A percentile compares a stretch with the other conserved stretches of the same genome.
phyloP scores from a whole-genome alignment of 345 rosid species.

The Eucalyptus globulus region DNA sequence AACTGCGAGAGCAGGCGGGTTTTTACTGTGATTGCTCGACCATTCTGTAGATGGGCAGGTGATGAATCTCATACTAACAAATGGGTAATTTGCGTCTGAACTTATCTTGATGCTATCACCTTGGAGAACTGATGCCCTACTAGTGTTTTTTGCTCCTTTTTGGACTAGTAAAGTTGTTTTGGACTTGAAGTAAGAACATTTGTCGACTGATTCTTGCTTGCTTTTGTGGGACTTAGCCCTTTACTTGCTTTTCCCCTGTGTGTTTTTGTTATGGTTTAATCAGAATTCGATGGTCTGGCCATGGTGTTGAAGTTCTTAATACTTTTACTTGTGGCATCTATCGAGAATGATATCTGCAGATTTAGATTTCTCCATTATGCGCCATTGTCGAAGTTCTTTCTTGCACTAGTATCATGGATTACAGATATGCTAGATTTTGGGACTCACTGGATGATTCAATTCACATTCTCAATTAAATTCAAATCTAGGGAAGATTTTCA shows the following conservation, averaged over 20 bases:
- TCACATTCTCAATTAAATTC: background rate
- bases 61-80: slow-evolving; percentile 3
- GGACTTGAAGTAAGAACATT: background rate
- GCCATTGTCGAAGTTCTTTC: background rate
- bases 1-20: background rate
- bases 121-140: slow-evolving; percentile 15
- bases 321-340: background rate
- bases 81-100: slow-evolving; percentile 41
- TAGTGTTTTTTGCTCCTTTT: background rate
- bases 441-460: background rate
- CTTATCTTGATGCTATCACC: slow-evolving; percentile 11
- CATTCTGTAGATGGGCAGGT: background rate
- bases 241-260: background rate
- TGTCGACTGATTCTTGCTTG: background rate
- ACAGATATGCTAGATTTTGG: background rate
- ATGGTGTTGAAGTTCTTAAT: background rate
- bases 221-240: background rate
- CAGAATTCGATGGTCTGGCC: background rate
- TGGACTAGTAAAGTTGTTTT: background rate
- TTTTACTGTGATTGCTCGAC: background rate
- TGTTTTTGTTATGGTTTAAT: background rate
- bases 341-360: background rate
- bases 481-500: background rate
- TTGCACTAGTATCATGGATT: background rate
- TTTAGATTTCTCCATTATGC: background rate